phyloP scores from a whole-genome alignment of 352 stramenopile genomes.

The Thalassiosira livingstoniorum region DNA sequence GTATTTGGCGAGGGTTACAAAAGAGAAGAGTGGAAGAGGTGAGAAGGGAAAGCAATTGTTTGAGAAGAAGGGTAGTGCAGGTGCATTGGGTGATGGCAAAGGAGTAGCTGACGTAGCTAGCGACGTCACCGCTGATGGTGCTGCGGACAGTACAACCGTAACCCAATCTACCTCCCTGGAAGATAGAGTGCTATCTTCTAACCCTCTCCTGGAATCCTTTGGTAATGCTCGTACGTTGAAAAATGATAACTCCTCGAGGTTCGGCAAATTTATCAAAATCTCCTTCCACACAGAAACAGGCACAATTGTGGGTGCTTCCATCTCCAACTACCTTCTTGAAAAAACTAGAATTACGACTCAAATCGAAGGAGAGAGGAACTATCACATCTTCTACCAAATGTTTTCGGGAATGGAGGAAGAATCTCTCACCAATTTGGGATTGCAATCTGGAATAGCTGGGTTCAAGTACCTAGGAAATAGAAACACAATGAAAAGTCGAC shows the following conservation, averaged over 20 bases:
- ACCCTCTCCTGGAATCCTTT: conserved; percentile 99
- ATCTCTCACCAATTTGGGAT: conserved; percentile 62
- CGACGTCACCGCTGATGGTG: background rate
- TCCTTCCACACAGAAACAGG: conserved; percentile 73
- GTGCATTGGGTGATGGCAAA: background rate
- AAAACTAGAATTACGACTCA: conserved; percentile 95
- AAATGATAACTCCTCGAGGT: conserved; percentile 88
- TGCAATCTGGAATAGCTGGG: conserved; percentile 59
- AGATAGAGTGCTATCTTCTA: conserved; percentile 94
- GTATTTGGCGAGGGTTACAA: conserved; percentile 89
- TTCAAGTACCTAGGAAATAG: conserved; percentile 80
- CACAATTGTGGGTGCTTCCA: conserved; percentile 76
- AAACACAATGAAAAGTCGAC: conserved; percentile 56
- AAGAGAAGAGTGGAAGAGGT: conserved; percentile 18
- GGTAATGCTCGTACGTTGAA: conserved; percentile 91
- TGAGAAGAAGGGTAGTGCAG: background rate
- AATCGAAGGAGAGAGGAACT: conserved; percentile 95
- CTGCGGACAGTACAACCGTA: conserved; percentile 46
- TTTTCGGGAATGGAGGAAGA: conserved; percentile 71
- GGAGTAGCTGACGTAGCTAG: background rate
- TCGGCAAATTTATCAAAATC: conserved; percentile 89
- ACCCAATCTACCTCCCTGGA: conserved; percentile 79
- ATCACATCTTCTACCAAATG: conserved; percentile 98
- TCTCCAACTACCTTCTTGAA: conserved; percentile 95
- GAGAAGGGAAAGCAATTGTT: conserved; percentile 15